Percentiles rank a stretch among this genome's conserved stretches.
These are phyloP conservation scores for Pleurotus cornucopiae DNA, from an alignment of 768 basidiomycete genomes.

Conservation along the genomic window DNA sequence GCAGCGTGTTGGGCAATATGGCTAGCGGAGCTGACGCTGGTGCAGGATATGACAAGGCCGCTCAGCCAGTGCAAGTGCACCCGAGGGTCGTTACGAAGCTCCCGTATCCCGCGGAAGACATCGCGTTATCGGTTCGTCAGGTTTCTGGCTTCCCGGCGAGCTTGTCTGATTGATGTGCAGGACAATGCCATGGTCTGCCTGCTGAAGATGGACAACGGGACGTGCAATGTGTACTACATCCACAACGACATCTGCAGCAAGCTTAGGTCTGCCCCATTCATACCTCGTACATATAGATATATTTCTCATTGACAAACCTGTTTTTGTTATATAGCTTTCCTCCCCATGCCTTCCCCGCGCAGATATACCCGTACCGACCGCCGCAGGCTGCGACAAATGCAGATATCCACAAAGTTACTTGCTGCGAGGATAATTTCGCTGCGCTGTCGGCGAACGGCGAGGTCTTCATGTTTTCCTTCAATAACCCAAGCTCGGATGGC, in stretches of 20 bases:
- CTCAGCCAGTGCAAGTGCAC: slow-evolving; percentile 69
- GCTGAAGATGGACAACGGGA: slow-evolving; percentile 72
- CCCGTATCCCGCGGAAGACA: slow-evolving; percentile 59
- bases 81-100: slow-evolving; percentile 83
- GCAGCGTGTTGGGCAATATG: too few relatives aligned
- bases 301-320: slow-evolving; percentile 2
- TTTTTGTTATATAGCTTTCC: slow-evolving; percentile 53
- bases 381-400: slow-evolving; percentile 70
- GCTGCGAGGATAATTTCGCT: slow-evolving; percentile 76
- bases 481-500: slow-evolving; percentile 27
- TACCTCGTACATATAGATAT: background rate
- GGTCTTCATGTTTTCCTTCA: slow-evolving; percentile 70
- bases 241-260: slow-evolving; percentile 75
- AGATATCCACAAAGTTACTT: slow-evolving; percentile 73
- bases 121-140: slow-evolving; percentile 67
- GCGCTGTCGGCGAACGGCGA: slow-evolving; percentile 87
- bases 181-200: slow-evolving; percentile 84
- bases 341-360: slow-evolving; percentile 67
- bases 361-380: slow-evolving; percentile 76
- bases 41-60: slow-evolving; percentile 70
- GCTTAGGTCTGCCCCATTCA: slow-evolving; percentile 49
- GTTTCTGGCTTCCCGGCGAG: background rate
- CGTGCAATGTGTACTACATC: slow-evolving; percentile 45
- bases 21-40: background rate
- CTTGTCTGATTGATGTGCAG: slow-evolving; percentile 26